Evolutionary conservation across 768 basidiomycete species (phyloP).

Genomic region (Filobasidium floriforme): DNA sequence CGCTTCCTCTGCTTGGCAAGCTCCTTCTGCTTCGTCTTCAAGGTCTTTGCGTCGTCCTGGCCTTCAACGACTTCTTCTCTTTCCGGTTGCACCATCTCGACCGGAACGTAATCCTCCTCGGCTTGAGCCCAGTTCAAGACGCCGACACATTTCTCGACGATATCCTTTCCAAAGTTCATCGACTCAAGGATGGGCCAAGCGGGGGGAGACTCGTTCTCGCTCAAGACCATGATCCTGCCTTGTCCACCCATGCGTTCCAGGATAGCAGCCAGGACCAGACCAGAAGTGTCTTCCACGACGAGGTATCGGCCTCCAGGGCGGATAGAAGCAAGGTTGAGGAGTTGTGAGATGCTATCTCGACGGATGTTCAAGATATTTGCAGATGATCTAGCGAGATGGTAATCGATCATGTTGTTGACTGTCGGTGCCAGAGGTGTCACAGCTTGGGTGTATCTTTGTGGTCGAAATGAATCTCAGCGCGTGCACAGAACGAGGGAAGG

Average conservation of each 20-base stretch:
- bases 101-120: constrained; percentile 63
- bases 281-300: constrained; percentile 85
- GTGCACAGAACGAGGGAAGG: constrained; percentile 7
- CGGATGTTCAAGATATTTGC: constrained; percentile 66
- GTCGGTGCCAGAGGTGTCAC: constrained; percentile 86
- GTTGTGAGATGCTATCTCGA: constrained; percentile 77
- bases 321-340: constrained; percentile 73
- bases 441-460: constrained; percentile 67
- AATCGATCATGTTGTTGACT: constrained; percentile 74
- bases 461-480: background rate
- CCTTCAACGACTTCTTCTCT: constrained; percentile 8
- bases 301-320: constrained; percentile 79
- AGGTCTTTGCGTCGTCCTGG: constrained; percentile 7
- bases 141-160: constrained; percentile 50
- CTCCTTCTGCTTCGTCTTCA: constrained; percentile 14
- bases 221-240: constrained; percentile 74
- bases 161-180: constrained; percentile 73
- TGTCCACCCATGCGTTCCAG: constrained; percentile 79
- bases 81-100: constrained; percentile 18
- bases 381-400: constrained; percentile 80
- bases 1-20: constrained; percentile 53
- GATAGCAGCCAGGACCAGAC: constrained; percentile 73
- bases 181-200: constrained; percentile 71
- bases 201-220: constrained; percentile 84
- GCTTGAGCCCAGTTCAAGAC: constrained; percentile 82